Conservation (phyloP, 768 basidiomycete species). For the Filobasidium wieringae region DNA sequence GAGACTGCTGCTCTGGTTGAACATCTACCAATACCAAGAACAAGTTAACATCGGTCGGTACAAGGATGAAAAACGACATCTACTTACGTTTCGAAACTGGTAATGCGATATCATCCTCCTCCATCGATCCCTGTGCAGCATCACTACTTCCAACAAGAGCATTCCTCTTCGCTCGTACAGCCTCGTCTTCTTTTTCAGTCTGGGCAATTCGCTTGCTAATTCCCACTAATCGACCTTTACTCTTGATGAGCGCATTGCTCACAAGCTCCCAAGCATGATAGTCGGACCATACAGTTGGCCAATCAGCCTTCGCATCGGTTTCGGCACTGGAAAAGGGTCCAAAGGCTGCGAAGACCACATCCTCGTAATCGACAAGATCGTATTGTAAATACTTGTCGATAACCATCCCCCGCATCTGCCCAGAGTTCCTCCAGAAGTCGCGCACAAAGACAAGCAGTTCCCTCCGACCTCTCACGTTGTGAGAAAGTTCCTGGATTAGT, state of each 20-base stretch:
- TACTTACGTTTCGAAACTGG: too few relatives aligned
- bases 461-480: slow-evolving; percentile 43
- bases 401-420: slow-evolving; percentile 80
- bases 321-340: slow-evolving; percentile 19
- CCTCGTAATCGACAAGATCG: slow-evolving; percentile 86
- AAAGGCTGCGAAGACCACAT: slow-evolving; percentile 80
- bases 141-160: slow-evolving; percentile 23
- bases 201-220: slow-evolving; percentile 61
- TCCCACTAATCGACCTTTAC: slow-evolving; percentile 71
- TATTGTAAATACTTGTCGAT: slow-evolving; percentile 98
- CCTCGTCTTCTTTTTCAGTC: slow-evolving; percentile 79
- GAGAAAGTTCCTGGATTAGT: slow-evolving; percentile 46
- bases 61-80: too few relatives aligned
- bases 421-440: slow-evolving; percentile 69
- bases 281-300: slow-evolving; percentile 35
- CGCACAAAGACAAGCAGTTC: slow-evolving; percentile 60
- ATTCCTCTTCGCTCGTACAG: slow-evolving; percentile 50
- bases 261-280: slow-evolving; percentile 71
- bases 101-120: too few relatives aligned
- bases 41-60: too few relatives aligned
- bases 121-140: too few relatives aligned
- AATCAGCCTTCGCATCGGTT: slow-evolving; percentile 41
- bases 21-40: too few relatives aligned
- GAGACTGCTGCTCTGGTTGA: background rate
- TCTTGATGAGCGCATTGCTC: slow-evolving; percentile 72